Percentiles rank a stretch among this genome's conserved stretches.
phyloP scores from a whole-genome alignment of 306 rosid species.

The Ammopiptanthus mongolicus region DNA sequence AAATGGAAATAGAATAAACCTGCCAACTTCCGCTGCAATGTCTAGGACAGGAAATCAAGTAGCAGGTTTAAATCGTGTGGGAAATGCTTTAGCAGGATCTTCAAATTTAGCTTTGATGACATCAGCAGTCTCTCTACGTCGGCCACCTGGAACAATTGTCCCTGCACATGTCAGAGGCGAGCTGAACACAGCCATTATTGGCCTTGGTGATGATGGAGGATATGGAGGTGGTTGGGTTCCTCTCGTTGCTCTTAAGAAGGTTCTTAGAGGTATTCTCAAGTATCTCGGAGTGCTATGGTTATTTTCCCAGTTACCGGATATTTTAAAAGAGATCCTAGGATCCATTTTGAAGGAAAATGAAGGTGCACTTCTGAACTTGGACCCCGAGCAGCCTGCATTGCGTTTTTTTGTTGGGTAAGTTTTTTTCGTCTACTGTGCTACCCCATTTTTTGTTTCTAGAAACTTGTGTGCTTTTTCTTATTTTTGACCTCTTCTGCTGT shows the following conservation, averaged over 20 bases:
- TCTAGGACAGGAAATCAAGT: slow-evolving; percentile 77
- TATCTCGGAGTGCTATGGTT: slow-evolving; percentile 98
- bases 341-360: slow-evolving; percentile 97
- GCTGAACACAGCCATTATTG: slow-evolving; percentile 96
- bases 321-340: slow-evolving; percentile 87
- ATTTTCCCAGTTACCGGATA: slow-evolving; percentile 94
- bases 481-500: not conserved
- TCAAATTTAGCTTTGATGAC: slow-evolving; percentile 67
- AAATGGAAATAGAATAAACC: slow-evolving; percentile 75
- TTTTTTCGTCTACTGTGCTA: not conserved
- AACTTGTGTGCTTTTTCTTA: not conserved
- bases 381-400: slow-evolving; percentile 98
- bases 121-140: slow-evolving; percentile 62
- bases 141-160: slow-evolving; percentile 88
- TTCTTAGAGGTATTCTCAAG: slow-evolving; percentile 92
- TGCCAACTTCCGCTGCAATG: slow-evolving; percentile 65
- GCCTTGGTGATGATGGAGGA: slow-evolving; percentile 99
- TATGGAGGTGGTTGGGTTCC: slow-evolving; percentile 99
- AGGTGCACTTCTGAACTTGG: slow-evolving; percentile 94
- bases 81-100: slow-evolving; percentile 75
- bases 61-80: slow-evolving; percentile 68
- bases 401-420: slow-evolving; percentile 97
- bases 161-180: slow-evolving; percentile 98
- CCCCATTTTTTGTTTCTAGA: not conserved
- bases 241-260: slow-evolving; percentile 97